Percentiles rank a stretch among this genome's conserved stretches.
Conservation (phyloP, 106 monocot species). For the Agapanthus africanus region DNA sequence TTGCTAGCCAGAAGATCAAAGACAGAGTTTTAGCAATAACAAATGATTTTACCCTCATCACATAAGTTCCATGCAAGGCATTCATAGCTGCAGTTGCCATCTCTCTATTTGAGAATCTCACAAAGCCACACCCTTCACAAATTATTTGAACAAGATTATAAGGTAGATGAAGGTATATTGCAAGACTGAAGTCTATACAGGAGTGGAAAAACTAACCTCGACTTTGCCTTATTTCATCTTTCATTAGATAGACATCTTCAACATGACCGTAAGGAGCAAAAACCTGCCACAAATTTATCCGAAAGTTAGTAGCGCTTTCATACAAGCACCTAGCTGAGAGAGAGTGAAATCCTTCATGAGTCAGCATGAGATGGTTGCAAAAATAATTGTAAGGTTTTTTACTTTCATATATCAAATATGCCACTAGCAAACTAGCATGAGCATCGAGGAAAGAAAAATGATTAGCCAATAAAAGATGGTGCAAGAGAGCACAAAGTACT, state of each 20-base stretch:
- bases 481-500: too few relatives aligned
- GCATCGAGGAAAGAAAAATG: too few relatives aligned
- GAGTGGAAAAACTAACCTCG: conserved; percentile 56
- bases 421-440: too few relatives aligned
- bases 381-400: too few relatives aligned
- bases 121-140: conserved; percentile 95
- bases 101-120: conserved; percentile 83
- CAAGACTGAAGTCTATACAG: not conserved
- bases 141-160: conserved; percentile 9
- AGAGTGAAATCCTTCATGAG: too few relatives aligned
- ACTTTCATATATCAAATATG: too few relatives aligned
- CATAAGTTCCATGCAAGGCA: conserved; percentile 72
- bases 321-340: too few relatives aligned
- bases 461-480: too few relatives aligned
- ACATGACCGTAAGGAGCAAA: conserved; percentile 89
- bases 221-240: conserved; percentile 86
- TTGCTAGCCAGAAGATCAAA: conserved; percentile 5
- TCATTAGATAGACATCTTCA: conserved; percentile 97
- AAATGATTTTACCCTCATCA: conserved; percentile 66
- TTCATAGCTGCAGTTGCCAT: conserved; percentile 78
- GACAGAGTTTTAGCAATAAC: not conserved
- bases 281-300: conserved; percentile 44
- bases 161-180: conserved; percentile 2
- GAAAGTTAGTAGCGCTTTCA: not conserved
- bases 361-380: not conserved